Evolutionary conservation across 768 basidiomycete genomes (phyloP), one percentile per base, ranked within the genome.

Genomic region (Lentinus brumalis): DNA sequence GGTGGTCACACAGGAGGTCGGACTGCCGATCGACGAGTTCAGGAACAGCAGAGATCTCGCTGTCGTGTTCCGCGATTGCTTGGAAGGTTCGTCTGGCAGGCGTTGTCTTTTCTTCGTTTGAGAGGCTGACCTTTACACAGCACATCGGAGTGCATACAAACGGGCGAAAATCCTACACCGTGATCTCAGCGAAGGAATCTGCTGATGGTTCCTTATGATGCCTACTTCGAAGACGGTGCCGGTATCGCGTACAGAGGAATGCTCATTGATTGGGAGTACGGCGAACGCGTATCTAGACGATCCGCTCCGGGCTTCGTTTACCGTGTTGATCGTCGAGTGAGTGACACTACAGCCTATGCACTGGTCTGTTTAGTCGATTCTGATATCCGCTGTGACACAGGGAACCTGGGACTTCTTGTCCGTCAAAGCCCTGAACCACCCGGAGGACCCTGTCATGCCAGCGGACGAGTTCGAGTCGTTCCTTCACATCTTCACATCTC

Each of bases 321-420:
- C 50, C 30, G 42, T 21, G 41, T 15, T 6, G 29, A 41, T 9
- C 45, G 59, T 4, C 53, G 53, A 10, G 53, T 54, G 5, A 32
- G 18, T 21, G 40, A 53, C 32, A 38, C 39, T 12, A 53, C 53
- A 35, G 4, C 39, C 35, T 35, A 3, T 5, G 5, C 29, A 5
- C 21, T 21, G 14, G 8, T 18, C 29, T 5, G 26, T 11, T 26
- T 38, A 3, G 1, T 30, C 9, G 15, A n/a, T 8, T 11, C 15
- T 30, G 8, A 2, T 16, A 39, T 32, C 4, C 12, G 2, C 16
- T 18, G 10, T 3, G 7, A 5, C 14, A 10, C 30, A 69, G 68
- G 68, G 68, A 11, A 67, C 68, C 0, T 64, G 60, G 66, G 60
- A 60, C n/a, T 69, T 62, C 60, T 57, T 57, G 38, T 65, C 68